phyloP scores from a whole-genome alignment of 345 rosid genomes.

The Eucalyptus cloeziana region DNA sequence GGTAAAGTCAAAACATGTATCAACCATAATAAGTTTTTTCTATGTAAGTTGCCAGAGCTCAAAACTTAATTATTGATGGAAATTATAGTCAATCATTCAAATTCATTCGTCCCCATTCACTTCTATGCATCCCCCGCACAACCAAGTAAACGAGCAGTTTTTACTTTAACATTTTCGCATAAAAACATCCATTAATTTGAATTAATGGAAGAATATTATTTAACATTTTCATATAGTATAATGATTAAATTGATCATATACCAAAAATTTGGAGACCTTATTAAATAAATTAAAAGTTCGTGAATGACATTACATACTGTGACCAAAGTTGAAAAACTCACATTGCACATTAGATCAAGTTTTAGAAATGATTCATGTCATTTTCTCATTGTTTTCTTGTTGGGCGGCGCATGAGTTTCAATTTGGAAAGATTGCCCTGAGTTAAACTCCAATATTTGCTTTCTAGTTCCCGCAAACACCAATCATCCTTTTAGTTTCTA shows the following conservation, averaged over 20 bases:
- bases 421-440: background rate
- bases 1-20: background rate
- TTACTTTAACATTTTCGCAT: background rate
- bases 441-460: background rate
- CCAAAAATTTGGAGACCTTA: fast-evolving
- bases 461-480: background rate
- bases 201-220: background rate
- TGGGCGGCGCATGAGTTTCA: background rate
- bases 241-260: background rate
- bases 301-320: background rate
- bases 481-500: background rate
- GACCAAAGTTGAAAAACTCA: background rate
- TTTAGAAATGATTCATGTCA: fast-evolving
- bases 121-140: background rate
- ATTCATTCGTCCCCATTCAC: background rate
- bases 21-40: background rate
- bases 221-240: background rate
- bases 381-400: background rate
- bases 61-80: background rate
- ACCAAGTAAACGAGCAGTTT: background rate
- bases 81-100: background rate
- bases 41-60: background rate
- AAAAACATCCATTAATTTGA: background rate
- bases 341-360: background rate
- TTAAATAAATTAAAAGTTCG: background rate